phyloP scores from a whole-genome alignment of 1,139 yeast species.

The Geotrichum carabidarum region DNA sequence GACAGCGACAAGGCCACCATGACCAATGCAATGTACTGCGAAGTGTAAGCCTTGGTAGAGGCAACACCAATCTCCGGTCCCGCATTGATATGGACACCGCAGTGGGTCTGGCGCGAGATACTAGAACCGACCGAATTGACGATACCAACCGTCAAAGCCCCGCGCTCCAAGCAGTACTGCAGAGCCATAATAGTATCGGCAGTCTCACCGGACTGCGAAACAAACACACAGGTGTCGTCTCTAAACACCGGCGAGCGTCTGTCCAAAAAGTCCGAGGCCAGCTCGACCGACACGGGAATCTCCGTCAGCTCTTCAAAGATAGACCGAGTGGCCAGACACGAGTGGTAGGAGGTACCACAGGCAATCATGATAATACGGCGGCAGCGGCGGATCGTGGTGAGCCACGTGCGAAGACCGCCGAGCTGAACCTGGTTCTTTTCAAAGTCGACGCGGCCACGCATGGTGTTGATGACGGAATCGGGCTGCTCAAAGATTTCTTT shows the following conservation, averaged over 20 bases:
- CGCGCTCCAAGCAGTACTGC: constrained; percentile 93
- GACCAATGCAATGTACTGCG: constrained; percentile 94
- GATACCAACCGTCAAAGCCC: constrained; percentile 95
- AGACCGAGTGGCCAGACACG: constrained; percentile 94
- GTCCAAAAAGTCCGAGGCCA: constrained; percentile 96
- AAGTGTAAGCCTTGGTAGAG: constrained; percentile 98
- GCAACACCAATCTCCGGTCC: constrained; percentile 99
- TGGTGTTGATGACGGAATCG: constrained; percentile 93
- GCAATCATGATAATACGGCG: constrained; percentile 97
- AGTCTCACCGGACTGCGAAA: constrained; percentile 98
- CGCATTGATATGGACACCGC: constrained; percentile 99
- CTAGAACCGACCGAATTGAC: constrained; percentile 94
- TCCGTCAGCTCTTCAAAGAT: constrained; percentile 95
- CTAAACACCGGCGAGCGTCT: constrained; percentile 94
- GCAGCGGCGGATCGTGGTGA: constrained; percentile 87
- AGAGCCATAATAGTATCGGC: constrained; percentile 97
- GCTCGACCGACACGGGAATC: constrained; percentile 91
- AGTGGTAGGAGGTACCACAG: constrained; percentile 98
- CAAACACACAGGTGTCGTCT: constrained; percentile 96
- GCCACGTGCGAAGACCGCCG: constrained; percentile 84
- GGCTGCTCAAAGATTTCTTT: constrained; percentile 99
- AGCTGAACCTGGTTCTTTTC: constrained; percentile 69
- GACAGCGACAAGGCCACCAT: constrained; percentile 94
- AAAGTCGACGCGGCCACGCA: constrained; percentile 98
- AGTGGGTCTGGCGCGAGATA: constrained; percentile 91